Conservation (phyloP, 2,329 filamentous ascomycete species). For the Teratosphaeria pseudoeucalypti region DNA sequence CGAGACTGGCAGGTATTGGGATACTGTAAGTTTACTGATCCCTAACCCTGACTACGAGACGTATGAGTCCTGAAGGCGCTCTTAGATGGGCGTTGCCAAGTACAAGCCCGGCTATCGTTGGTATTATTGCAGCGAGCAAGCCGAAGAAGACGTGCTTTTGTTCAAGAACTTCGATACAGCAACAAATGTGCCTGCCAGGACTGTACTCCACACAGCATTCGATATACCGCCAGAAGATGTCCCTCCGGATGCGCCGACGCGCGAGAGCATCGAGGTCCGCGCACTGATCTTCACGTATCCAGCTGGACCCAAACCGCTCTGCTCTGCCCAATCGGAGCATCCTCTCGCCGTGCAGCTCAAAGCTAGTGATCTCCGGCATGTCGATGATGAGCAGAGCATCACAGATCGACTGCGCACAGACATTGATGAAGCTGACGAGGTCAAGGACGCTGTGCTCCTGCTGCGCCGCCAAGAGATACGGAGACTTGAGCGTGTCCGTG, state of each 20-base stretch:
- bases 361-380: slow-evolving; percentile 8
- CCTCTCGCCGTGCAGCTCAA: slow-evolving; percentile 11
- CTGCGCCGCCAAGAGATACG: slow-evolving; percentile 12
- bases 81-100: slow-evolving; percentile 13
- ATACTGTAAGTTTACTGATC: slow-evolving; percentile 4
- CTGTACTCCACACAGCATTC: slow-evolving; percentile 18
- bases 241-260: slow-evolving; percentile 10
- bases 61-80: too few relatives aligned
- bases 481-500: slow-evolving; percentile 7
- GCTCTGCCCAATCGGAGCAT: slow-evolving; percentile 4
- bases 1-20: slow-evolving; percentile 11
- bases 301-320: slow-evolving; percentile 4
- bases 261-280: slow-evolving; percentile 20
- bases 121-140: slow-evolving; percentile 20
- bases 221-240: slow-evolving; percentile 13
- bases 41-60: too few relatives aligned
- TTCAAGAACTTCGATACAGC: slow-evolving; percentile 21
- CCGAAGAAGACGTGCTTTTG: slow-evolving; percentile 14
- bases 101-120: slow-evolving; percentile 19
- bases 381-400: slow-evolving; percentile 14
- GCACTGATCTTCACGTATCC: slow-evolving; percentile 20
- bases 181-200: slow-evolving; percentile 7
- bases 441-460: slow-evolving; percentile 15
- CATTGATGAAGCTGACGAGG: slow-evolving; percentile 15
- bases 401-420: slow-evolving; percentile 14